Percentiles rank a stretch among this genome's conserved stretches.
These are phyloP conservation scores for Artomyces pyxidatus DNA, from an alignment of 768 basidiomycete species.

Conservation along the genomic window DNA sequence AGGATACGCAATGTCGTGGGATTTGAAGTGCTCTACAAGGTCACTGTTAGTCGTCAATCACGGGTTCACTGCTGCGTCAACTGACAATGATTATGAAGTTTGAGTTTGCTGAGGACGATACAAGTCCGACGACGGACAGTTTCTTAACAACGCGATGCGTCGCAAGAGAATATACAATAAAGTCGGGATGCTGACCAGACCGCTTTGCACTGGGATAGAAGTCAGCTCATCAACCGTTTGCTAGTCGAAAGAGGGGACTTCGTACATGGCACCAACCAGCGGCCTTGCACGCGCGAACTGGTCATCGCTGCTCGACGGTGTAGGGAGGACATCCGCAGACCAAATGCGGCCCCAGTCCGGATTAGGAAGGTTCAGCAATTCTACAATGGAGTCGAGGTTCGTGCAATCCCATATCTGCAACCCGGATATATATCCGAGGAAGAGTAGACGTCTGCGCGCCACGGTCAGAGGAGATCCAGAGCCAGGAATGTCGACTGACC, in stretches of 20 bases:
- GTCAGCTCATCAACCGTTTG: not conserved
- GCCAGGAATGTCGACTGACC: slow-evolving; percentile 9
- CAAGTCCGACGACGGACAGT: slow-evolving; percentile 32
- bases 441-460: slow-evolving; percentile 33
- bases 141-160: slow-evolving; percentile 44
- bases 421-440: slow-evolving; percentile 45
- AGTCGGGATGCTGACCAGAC: slow-evolving; percentile 17
- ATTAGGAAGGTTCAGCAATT: slow-evolving; percentile 44
- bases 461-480: slow-evolving; percentile 3
- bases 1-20: slow-evolving; percentile 50
- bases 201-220: slow-evolving; percentile 13
- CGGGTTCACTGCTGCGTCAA: too few species aligned
- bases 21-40: slow-evolving; percentile 43
- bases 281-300: slow-evolving; percentile 25
- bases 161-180: slow-evolving; percentile 39
- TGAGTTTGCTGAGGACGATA: slow-evolving; percentile 37
- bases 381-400: slow-evolving; percentile 39
- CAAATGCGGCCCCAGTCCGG: slow-evolving; percentile 27
- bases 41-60: not conserved
- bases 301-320: slow-evolving; percentile 24
- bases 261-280: slow-evolving; percentile 29
- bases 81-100: slow-evolving; percentile 53
- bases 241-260: slow-evolving; percentile 11
- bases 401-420: slow-evolving; percentile 60
- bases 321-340: slow-evolving; percentile 35